A percentile compares a stretch with the other conserved stretches of the same genome.
Evolutionary conservation across 2,329 filamentous ascomycete species (phyloP).

Genomic region (Alternaria metachromatica): DNA sequence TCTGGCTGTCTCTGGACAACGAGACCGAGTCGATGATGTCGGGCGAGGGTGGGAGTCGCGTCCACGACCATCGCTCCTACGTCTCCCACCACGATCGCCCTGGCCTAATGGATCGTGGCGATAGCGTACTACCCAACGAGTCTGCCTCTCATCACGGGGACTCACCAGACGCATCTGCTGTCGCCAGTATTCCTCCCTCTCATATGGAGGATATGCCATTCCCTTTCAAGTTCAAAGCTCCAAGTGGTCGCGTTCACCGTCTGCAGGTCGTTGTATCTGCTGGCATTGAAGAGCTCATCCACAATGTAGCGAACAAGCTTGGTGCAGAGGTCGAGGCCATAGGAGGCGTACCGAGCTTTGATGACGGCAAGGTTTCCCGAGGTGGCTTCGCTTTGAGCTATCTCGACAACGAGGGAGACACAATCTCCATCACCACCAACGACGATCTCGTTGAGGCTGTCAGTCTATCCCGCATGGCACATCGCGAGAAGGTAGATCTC

Average conservation of each 20-base stretch:
- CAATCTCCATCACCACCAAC: constrained; percentile 95
- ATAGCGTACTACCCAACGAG: constrained; percentile 90
- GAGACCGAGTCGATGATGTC: constrained; percentile 97
- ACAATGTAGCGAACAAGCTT: constrained; percentile 81
- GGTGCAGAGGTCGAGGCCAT: constrained; percentile 82
- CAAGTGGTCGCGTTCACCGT: constrained; percentile 90
- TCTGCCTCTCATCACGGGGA: constrained; percentile 91
- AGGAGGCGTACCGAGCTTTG: constrained; percentile 78
- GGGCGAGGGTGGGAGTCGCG: constrained; percentile 80
- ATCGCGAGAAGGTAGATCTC: constrained; percentile 91
- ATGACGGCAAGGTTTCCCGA: constrained; percentile 77
- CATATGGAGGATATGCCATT: constrained; percentile 75
- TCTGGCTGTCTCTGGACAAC: constrained; percentile 95
- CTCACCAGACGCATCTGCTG: constrained; percentile 72
- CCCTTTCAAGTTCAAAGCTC: constrained; percentile 99
- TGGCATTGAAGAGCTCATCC: constrained; percentile 80
- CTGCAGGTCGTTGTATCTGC: constrained; percentile 82
- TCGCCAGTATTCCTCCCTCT: constrained; percentile 64
- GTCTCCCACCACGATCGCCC: constrained; percentile 80
- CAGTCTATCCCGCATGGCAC: constrained; percentile 75
- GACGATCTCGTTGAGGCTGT: constrained; percentile 92
- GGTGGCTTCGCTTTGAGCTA: constrained; percentile 93
- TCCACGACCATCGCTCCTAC: constrained; percentile 72
- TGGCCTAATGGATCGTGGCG: constrained; percentile 67
- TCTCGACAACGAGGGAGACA: constrained; percentile 94